Evolutionary conservation across 768 basidiomycete species (phyloP), one percentile per base, ranked within the genome.

Genomic region (Tylopilus sp.): DNA sequence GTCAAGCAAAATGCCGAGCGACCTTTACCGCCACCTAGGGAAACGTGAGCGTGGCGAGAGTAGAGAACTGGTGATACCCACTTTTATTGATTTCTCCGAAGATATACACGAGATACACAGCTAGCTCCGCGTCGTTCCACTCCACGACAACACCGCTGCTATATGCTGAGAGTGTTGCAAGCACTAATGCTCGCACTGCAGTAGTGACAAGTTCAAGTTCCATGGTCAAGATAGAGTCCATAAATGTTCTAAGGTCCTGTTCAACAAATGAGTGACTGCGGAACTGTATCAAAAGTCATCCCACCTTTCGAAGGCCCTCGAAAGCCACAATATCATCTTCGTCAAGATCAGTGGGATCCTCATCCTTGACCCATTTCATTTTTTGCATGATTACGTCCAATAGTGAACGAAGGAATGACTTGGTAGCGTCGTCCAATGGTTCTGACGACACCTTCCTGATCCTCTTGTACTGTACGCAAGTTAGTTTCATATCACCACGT

Each of bases 81-180:
- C 95, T 82, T 75, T 92, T 95, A 68, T 83, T 85, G 58, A 95
- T 82, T 67, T 97, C 94, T 39, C 95, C 95, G 61, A 91, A 98
- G 30, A 95, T 88, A 64, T 85, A 98, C 10, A 98, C 84, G 22
- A 98, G 77, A 67, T 93, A 93, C n/a, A 95, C 74, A 1, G 91
- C 93, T 18, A 98, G 78, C 68, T 99, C 97, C 3, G 89, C 91
- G 56, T 95, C 87, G 59, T 92, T 84, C 97, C 97, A 98, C 53
- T 88, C 80, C 31, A 97, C 69, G 17, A 75, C 65, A 0, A 79
- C 68, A 0, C 88, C 82, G 52, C 73, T 84, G 30, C 61, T 53
- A 59, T 86, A 88, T 1, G 82, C 77, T 6, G 85, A 79, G 28
- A 97, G 77, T 0, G 91, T 95, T 53, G 79, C 79, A 53, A 88